Evolutionary conservation across 1,139 yeast species (phyloP), one percentile per base, ranked within the genome.

Genomic region (Pichia sp.): DNA sequence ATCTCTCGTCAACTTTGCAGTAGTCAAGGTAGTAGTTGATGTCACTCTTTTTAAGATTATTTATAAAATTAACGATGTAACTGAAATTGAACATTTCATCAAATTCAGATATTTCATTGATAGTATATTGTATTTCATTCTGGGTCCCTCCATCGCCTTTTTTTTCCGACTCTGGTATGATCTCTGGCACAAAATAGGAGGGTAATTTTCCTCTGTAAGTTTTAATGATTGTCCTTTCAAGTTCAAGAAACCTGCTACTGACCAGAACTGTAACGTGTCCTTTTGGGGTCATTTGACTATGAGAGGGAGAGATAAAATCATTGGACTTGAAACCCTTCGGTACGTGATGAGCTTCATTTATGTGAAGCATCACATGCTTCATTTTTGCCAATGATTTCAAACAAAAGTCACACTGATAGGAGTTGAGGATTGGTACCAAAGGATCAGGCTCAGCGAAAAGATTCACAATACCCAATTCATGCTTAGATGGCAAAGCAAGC

Each of bases 341-440:
- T 1, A 53, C 6, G 13, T 8, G 23, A 26, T 44, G 58, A n/a
- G 8, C 23, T 8, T 16, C 34, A 41, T 40, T 45, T 10, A 50
- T 55, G 47, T 57, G 59, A 10, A 34, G 23, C 29, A 15, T 47
- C 8, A 53, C 31, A 10, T 41, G 38, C 16, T 38, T 49, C 5
- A 49, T 34, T 2, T 31, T 40, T 3, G 31, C 31, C 6, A 32
- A 45, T 1, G 51, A 42, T 29, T 53, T 53, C 23, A 53, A 30
- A 51, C 59, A 57, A 29, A 45, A 38, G 19, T 55, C 55, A 45
- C 59, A 57, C 44, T 55, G 50, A 30, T 41, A 57, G 13, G 52
- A 47, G 6, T 44, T 10, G 23, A 40, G 40, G 16, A 57, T 43
- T 8, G 51, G 47, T 3, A 50, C 23, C 4, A 55, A 30, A 15